Evolutionary conservation across 78 protist genomes (phyloP), one percentile per base, ranked within the genome.

Genomic region (Cyanophora paradoxa): DNA sequence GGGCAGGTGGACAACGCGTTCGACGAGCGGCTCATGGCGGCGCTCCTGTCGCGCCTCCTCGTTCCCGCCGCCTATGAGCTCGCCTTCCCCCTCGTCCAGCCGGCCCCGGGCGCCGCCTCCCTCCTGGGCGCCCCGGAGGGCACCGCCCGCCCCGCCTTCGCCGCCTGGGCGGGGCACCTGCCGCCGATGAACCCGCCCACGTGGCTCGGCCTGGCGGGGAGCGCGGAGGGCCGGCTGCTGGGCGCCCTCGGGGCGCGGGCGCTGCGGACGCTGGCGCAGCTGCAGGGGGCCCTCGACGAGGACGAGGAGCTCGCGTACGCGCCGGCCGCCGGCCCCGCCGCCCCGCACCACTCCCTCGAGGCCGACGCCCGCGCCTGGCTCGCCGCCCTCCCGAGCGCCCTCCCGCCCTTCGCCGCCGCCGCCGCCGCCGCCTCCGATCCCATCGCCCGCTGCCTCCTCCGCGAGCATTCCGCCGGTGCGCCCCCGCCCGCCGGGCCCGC

Each of bases 1-100:
- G 97, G 97, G 28, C 70, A 93, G 41, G 63, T 96, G 24, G 97
- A 96, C 82, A 94, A 94, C 85, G 94, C 85, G 57, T 88, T 86
- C 68, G 99, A 96, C 75, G 78, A 65, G 72, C 83, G 78, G 40
- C 74, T 86, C 19, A 80, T 96, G 22, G 66, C 58, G 16, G 34
- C 92, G 26, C 78, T 96, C 87, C 76, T 92, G 24, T 66, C 40
- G 36, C 65, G 31, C n/a, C 54, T 92, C 31, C 83, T 95, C 67
- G 39, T 83, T 4, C 79, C 87, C 19, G 30, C 36, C 28, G n/a
- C 28, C 36, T 85, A 72, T 81, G 30, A 22, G 13, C 34, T 4
- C 14, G 52, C 74, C 10, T 91, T 70, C 81, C 57, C 16, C 36
- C 72, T 83, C 17, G 84, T 79, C 10, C 41, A 36, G 52, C 74